phyloP scores from a whole-genome alignment of 129 eudicot species.

The Flaveria linearis region DNA sequence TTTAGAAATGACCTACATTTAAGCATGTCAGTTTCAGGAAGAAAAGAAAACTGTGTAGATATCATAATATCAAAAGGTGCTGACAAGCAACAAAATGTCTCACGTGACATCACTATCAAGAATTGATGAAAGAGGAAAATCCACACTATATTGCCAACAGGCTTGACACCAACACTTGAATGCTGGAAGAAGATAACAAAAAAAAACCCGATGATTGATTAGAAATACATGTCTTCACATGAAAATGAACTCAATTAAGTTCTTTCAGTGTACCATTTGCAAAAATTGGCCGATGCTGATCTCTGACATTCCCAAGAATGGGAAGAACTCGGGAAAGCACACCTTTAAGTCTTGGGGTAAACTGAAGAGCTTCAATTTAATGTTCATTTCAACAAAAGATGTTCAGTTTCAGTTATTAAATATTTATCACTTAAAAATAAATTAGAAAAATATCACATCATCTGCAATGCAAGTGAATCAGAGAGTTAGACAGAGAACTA shows the following conservation, averaged over 20 bases:
- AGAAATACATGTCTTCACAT: not conserved
- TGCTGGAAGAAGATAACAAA: conserved; percentile 47
- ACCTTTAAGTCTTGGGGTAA: conserved; percentile 86
- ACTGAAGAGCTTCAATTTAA: conserved; percentile 77
- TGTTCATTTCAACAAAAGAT: conserved; percentile 26
- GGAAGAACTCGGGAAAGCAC: conserved; percentile 93
- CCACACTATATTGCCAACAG: conserved; percentile 78
- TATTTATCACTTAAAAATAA: conserved; percentile 17
- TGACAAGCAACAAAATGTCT: conserved; percentile 33
- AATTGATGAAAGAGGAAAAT: conserved; percentile 55
- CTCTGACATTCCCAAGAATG: conserved; percentile 89
- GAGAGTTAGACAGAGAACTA: conserved; percentile 31
- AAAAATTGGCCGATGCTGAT: conserved; percentile 77
- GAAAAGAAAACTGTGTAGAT: conserved; percentile 20
- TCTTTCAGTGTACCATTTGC: conserved; percentile 68
- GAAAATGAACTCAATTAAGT: conserved; percentile 7
- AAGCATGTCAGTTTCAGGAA: conserved; percentile 19
- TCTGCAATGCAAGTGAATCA: not conserved
- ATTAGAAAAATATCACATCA: conserved; percentile 2
- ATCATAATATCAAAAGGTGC: conserved; percentile 21
- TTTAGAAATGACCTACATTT: conserved; percentile 88
- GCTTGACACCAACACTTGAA: conserved; percentile 99
- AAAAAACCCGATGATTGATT: not conserved
- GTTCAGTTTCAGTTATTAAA: conserved; percentile 21
- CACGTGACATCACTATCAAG: conserved; percentile 93